Evolutionary conservation across 2,329 filamentous ascomycete species (phyloP), one percentile per base, ranked within the genome.

Genomic region (Paecilomyces sp.): DNA sequence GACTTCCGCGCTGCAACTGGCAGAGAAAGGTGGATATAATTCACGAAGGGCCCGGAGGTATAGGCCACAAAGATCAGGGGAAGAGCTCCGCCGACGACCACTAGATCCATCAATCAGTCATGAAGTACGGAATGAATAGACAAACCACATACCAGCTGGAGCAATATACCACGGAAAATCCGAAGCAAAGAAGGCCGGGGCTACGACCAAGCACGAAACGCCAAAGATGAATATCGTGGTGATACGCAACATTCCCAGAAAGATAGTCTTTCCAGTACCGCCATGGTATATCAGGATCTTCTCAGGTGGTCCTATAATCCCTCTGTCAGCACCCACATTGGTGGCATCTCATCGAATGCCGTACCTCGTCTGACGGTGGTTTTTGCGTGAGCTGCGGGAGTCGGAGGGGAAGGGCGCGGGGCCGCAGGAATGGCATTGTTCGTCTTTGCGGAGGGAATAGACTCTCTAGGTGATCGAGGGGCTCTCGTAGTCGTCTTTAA

Each of bases 211-310:
- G 64, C 80, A 81, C 67, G 90, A 90, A 65, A 88, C 85, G 24
- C 81, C 81, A 59, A 88, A 88, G 47, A 89, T 73, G 62, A 91
- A 84, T 50, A 94, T 80, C 2, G 88, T 87, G 0, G 86, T 86
- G 59, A 93, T 76, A 67, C 91, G 91, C 62, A 90, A 73, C 68
- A 86, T 83, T 55, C 88, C 89, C 54, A 93, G 75, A 64, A 89
- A 87, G 6, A 86, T 84, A 31, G 84, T 88, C 60, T 84, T 82
- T 8, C 81, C 81, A 0, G 85, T 88, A 57, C 90, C 89, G 57
- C 86, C 86, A 75, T 92, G 88, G 73, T 90, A 95, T 62, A 95
- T 83, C 65, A 91, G 81, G 30, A 92, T 71, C 54, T 70, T 69
- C 56, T 77, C 74, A 47, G 74, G 74, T 22, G 71, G 69, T 24